Evolutionary conservation across 2,329 filamentous ascomycete species (phyloP).

Genomic region (Verticillium alfalfae): DNA sequence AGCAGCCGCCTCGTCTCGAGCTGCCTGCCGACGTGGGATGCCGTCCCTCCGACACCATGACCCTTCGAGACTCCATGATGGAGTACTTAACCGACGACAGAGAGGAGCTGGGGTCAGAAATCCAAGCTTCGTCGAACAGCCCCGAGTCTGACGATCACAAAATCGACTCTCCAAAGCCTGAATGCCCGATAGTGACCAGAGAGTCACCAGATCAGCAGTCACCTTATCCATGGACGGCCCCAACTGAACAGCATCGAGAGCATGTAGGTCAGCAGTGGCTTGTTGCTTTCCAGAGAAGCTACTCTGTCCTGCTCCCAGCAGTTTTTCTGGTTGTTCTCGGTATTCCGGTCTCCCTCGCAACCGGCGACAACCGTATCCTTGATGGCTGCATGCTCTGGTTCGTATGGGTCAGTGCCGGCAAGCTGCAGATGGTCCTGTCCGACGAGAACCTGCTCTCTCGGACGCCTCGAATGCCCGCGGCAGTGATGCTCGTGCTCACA

Average conservation of each 20-base stretch:
- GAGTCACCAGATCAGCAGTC: background rate
- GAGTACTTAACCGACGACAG: conserved; percentile 10
- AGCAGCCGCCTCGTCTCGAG: background rate
- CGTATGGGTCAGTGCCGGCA: conserved; percentile 39
- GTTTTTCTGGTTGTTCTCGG: conserved; percentile 28
- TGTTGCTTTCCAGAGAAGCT: conserved; percentile 6
- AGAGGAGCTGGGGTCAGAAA: conserved; percentile 2
- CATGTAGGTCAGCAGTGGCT: background rate
- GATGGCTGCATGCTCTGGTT: conserved; percentile 42
- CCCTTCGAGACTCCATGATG: conserved; percentile 2
- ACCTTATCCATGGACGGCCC: background rate
- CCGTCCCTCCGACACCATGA: conserved; percentile 5
- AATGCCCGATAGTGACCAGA: conserved; percentile 1
- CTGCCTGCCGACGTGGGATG: background rate
- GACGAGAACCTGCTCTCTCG: background rate
- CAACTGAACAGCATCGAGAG: background rate
- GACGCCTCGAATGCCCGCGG: background rate
- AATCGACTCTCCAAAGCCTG: conserved; percentile 2
- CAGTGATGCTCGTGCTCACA: conserved; percentile 11
- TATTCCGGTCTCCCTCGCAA: conserved; percentile 29
- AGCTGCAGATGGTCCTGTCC: conserved; percentile 30
- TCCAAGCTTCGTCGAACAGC: conserved; percentile 5
- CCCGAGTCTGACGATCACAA: background rate
- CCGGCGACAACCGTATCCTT: conserved; percentile 30
- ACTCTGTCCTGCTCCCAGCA: conserved; percentile 24